Conservation (phyloP, 768 basidiomycete species). For the Kwoniella sp. region DNA sequence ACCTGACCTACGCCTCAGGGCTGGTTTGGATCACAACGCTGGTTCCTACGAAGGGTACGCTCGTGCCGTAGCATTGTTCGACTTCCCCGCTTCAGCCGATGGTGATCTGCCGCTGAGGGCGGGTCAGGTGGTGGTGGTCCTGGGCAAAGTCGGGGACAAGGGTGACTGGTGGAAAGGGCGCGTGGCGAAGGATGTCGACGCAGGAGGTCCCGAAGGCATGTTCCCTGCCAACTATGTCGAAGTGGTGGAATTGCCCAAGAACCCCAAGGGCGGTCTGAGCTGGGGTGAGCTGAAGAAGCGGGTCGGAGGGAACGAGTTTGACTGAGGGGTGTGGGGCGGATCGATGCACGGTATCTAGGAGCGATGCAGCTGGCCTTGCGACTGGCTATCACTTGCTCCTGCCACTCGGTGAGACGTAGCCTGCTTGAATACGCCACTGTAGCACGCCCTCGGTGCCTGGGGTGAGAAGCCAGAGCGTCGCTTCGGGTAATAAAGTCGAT, state of each 20-base stretch:
- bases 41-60: conserved; percentile 49
- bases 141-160: conserved; percentile 60
- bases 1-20: conserved; percentile 20
- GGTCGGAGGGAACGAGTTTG: conserved; percentile 25
- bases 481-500: too few species aligned
- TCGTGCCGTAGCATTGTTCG: conserved; percentile 64
- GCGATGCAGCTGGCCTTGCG: too few species aligned
- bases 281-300: conserved; percentile 31
- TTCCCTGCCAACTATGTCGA: conserved; percentile 45
- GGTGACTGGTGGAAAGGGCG: conserved; percentile 42
- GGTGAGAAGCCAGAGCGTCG: too few species aligned
- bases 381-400: too few species aligned
- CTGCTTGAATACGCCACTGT: too few species aligned
- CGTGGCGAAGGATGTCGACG: neutral
- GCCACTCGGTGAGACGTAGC: too few species aligned
- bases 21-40: conserved; percentile 8
- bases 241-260: conserved; percentile 34
- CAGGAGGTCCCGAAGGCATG: conserved; percentile 23
- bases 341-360: too few species aligned
- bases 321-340: neutral
- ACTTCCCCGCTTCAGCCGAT: conserved; percentile 68
- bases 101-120: conserved; percentile 68
- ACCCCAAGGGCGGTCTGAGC: conserved; percentile 29
- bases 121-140: conserved; percentile 61
- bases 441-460: too few species aligned